Percentiles rank a stretch among this genome's conserved stretches.
These are phyloP conservation scores for Mucor saturninus DNA, from an alignment of 371 early-diverging fungal genomes.

Conservation along the genomic window DNA sequence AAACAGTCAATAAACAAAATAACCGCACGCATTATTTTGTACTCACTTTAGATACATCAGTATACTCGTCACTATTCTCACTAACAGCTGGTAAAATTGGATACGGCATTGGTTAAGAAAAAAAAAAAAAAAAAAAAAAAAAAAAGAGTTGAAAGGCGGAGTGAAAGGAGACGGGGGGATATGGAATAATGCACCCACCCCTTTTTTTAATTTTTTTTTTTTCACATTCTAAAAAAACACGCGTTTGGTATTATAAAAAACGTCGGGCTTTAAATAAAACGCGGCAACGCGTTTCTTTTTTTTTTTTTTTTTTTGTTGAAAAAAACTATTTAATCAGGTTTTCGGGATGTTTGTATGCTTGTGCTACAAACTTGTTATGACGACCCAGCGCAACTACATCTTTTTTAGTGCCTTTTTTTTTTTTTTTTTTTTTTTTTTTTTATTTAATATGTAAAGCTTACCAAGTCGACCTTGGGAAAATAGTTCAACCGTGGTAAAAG, in stretches of 20 bases:
- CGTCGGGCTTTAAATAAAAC: background rate
- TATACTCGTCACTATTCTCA: background rate
- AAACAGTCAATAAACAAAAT: conserved; percentile 4
- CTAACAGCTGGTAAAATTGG: conserved; percentile 1
- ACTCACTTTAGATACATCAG: conserved; percentile 28
- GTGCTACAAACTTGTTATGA: conserved; percentile 69
- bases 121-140: conserved; percentile 5
- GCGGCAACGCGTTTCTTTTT: background rate
- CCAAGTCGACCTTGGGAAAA: conserved; percentile 47
- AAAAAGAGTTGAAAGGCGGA: conserved; percentile 1
- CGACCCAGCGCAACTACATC: conserved; percentile 60
- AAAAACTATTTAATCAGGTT: conserved; percentile 13
- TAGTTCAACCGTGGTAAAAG: conserved; percentile 63
- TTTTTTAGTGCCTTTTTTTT: too few relatives aligned
- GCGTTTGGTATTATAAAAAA: background rate
- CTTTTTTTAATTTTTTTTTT: conserved; percentile 7
- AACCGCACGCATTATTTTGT: background rate
- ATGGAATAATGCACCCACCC: background rate
- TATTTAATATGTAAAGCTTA: conserved; percentile 15
- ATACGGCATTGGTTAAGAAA: background rate
- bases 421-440: background rate
- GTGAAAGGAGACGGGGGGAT: background rate
- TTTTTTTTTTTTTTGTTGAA: background rate
- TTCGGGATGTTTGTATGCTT: conserved; percentile 48
- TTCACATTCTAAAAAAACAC: background rate